phyloP scores from a whole-genome alignment of 305 asterid species.

The Fraxinus ornus region DNA sequence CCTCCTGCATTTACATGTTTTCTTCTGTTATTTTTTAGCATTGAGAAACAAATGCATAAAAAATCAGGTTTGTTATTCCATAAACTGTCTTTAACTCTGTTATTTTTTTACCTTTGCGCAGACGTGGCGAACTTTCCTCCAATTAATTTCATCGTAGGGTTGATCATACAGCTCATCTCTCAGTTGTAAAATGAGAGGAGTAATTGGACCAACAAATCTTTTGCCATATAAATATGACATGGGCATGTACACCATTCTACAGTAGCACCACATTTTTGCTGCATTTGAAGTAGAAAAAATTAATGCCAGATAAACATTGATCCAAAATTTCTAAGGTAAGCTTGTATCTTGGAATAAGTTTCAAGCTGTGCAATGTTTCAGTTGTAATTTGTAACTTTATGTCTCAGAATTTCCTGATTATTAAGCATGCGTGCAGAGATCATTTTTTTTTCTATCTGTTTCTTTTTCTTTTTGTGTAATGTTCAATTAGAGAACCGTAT shows the following conservation, averaged over 20 bases:
- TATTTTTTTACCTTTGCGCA: conserved; percentile 65
- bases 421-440: neutral
- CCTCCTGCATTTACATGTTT: conserved; percentile 56
- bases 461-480: no score
- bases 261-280: conserved; percentile 91
- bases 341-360: neutral
- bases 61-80: neutral
- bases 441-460: neutral
- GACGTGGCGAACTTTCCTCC: conserved; percentile 66
- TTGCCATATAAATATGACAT: conserved; percentile 89
- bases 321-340: neutral
- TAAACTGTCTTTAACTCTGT: neutral
- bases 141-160: conserved; percentile 60
- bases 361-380: neutral
- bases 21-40: neutral
- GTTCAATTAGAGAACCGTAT: neutral
- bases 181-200: conserved; percentile 63
- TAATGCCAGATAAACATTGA: neutral
- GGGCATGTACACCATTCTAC: conserved; percentile 90
- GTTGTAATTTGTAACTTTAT: neutral
- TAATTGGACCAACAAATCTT: conserved; percentile 78
- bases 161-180: conserved; percentile 69
- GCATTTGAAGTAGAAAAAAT: conserved; percentile 24
- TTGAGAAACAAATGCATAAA: no score
- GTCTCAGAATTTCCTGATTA: neutral